Evolutionary conservation across 2,329 filamentous ascomycete genomes (phyloP).

Genomic region (Nigrograna mackinnonii): DNA sequence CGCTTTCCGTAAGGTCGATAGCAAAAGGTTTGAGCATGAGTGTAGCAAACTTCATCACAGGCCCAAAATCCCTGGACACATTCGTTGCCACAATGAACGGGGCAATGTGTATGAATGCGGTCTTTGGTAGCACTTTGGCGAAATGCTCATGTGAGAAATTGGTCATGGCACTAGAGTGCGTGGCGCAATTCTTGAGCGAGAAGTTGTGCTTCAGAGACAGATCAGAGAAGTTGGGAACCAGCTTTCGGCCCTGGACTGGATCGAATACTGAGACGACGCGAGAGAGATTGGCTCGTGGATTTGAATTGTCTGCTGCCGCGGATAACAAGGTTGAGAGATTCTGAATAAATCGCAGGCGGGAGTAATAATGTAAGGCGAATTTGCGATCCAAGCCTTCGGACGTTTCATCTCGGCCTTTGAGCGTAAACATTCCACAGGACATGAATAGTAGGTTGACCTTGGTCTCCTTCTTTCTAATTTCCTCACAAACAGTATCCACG

Average conservation of each 20-base stretch:
- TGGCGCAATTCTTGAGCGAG: slow-evolving; percentile 23
- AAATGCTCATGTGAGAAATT: slow-evolving; percentile 30
- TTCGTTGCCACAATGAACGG: slow-evolving; percentile 28
- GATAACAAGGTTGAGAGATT: slow-evolving; percentile 41
- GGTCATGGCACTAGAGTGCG: slow-evolving; percentile 28
- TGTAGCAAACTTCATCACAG: slow-evolving; percentile 8
- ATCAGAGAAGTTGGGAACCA: slow-evolving; percentile 22
- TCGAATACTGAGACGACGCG: slow-evolving; percentile 36
- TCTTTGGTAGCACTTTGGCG: slow-evolving; percentile 18
- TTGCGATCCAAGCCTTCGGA: slow-evolving; percentile 40
- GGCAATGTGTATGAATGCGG: slow-evolving; percentile 31
- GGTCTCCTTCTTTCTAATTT: slow-evolving; percentile 55
- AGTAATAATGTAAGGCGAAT: slow-evolving; percentile 37
- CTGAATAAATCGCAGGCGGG: slow-evolving; percentile 42
- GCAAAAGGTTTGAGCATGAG: slow-evolving; percentile 18
- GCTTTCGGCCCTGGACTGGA: slow-evolving; percentile 17
- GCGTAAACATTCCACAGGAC: slow-evolving; percentile 52
- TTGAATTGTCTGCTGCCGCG: slow-evolving; percentile 14
- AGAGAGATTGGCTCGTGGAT: slow-evolving; percentile 19
- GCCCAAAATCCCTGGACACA: slow-evolving; percentile 13
- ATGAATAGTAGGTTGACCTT: slow-evolving; percentile 61
- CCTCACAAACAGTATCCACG: slow-evolving; percentile 48
- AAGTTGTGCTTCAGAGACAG: slow-evolving; percentile 29
- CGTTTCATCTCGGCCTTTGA: slow-evolving; percentile 42
- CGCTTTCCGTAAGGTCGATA: slow-evolving; percentile 29